phyloP scores from a whole-genome alignment of 441 rosid genomes.

The Dalechampia spathulata region DNA sequence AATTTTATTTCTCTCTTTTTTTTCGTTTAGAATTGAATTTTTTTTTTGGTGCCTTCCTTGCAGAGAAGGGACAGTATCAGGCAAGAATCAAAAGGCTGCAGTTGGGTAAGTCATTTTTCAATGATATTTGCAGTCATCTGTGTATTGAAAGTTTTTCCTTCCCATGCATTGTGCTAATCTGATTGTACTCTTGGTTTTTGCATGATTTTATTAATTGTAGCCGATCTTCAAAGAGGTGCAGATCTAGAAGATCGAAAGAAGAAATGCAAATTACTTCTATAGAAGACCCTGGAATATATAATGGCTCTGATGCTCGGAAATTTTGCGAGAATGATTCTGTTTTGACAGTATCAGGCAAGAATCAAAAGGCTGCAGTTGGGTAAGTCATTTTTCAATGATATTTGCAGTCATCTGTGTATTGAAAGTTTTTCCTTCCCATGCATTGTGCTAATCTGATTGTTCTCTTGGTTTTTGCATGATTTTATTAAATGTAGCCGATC shows the following conservation, averaged over 20 bases:
- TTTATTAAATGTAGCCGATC: slow-evolving; percentile 18
- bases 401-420: too few species aligned
- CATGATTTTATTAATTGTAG: slow-evolving; percentile 15
- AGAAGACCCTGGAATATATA: slow-evolving; percentile 9
- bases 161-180: not conserved
- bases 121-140: not conserved
- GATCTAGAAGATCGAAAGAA: slow-evolving; percentile 15
- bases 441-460: not conserved
- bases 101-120: slow-evolving; percentile 23
- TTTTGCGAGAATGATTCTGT: not conserved
- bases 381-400: slow-evolving; percentile 15
- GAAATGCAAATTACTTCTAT: slow-evolving; percentile 11
- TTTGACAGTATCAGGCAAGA: slow-evolving; percentile 20
- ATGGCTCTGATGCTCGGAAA: slow-evolving; percentile 15
- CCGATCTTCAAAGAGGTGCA: slow-evolving; percentile 16
- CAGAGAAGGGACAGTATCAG: slow-evolving; percentile 23
- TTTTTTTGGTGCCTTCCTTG: slow-evolving; percentile 11
- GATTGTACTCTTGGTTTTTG: not conserved
- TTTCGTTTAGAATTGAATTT: not conserved
- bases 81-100: slow-evolving; percentile 17
- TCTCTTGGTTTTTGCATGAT: not conserved
- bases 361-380: slow-evolving; percentile 19
- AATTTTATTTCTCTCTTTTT: not conserved
- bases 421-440: too few species aligned
- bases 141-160: too few species aligned